A percentile compares a stretch with the other conserved stretches of the same genome.
Conservation (phyloP, 2,329 filamentous ascomycete species). For the Monilinia polystroma region DNA sequence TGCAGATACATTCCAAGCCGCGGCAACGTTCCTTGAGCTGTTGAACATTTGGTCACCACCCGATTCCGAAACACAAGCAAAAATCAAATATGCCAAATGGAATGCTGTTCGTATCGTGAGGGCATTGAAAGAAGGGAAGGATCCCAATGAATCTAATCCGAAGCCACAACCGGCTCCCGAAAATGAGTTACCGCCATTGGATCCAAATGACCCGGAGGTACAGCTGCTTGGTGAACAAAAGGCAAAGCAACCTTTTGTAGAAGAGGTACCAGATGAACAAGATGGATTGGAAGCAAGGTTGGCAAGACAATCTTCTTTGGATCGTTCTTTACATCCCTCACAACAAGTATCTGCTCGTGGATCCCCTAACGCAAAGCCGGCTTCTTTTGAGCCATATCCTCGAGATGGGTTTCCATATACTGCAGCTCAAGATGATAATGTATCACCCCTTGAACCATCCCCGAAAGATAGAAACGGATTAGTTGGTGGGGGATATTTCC, state of each 20-base stretch:
- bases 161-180: conserved; percentile 53
- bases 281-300: conserved; percentile 47
- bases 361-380: conserved; percentile 28
- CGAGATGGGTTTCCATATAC: conserved; percentile 38
- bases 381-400: conserved; percentile 42
- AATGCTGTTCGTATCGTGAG: conserved; percentile 88
- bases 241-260: conserved; percentile 44
- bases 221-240: conserved; percentile 50
- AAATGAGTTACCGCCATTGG: conserved; percentile 50
- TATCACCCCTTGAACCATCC: conserved; percentile 53
- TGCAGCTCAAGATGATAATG: conserved; percentile 43
- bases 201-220: conserved; percentile 65
- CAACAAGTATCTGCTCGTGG: conserved; percentile 36
- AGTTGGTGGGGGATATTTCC: conserved; percentile 59
- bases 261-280: conserved; percentile 59
- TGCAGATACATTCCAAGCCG: conserved; percentile 88
- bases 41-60: conserved; percentile 77
- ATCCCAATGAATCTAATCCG: conserved; percentile 90
- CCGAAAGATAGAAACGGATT: conserved; percentile 47
- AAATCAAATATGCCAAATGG: conserved; percentile 96
- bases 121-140: conserved; percentile 84
- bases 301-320: conserved; percentile 49
- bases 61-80: conserved; percentile 74
- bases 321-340: conserved; percentile 50
- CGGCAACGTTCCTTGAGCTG: conserved; percentile 87